phyloP scores from a whole-genome alignment of 179 eudicot species.

The Vitellaria paradoxa region DNA sequence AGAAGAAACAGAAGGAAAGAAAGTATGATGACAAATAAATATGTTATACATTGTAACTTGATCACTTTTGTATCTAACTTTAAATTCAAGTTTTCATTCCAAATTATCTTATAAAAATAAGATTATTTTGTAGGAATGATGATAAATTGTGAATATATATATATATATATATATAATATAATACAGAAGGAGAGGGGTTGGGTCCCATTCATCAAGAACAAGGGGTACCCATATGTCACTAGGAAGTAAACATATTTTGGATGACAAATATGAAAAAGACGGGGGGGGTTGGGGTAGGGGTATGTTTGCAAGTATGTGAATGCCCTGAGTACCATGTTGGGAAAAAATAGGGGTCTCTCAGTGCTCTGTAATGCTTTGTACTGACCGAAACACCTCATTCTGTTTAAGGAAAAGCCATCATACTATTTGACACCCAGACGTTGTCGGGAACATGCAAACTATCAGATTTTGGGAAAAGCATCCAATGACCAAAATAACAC shows the following conservation, averaged over 20 bases:
- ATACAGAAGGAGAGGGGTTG: not conserved
- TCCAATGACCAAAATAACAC: not conserved
- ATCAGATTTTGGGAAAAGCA: slow-evolving; percentile 26
- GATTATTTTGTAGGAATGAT: no score
- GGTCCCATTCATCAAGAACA: no score
- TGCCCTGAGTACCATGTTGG: slow-evolving; percentile 1
- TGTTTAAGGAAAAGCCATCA: slow-evolving; percentile 40
- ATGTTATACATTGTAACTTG: no score
- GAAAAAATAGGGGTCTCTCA: slow-evolving; percentile 13
- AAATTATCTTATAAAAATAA: no score
- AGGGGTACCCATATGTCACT: no score
- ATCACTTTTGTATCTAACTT: no score
- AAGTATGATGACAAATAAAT: no score
- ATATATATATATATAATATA: no score
- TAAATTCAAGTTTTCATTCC: no score
- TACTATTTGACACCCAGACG: slow-evolving; percentile 27
- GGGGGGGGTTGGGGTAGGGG: not conserved
- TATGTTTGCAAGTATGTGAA: slow-evolving; percentile 10
- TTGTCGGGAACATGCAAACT: slow-evolving; percentile 43
- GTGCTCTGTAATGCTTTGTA: slow-evolving; percentile 16
- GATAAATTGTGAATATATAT: no score
- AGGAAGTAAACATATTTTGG: not conserved
- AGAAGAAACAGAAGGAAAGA: no score
- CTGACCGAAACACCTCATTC: slow-evolving; percentile 17
- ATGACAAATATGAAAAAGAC: no score